Evolutionary conservation across 257 asterid genomes (phyloP).

Genomic region (Verbascum thapsus): DNA sequence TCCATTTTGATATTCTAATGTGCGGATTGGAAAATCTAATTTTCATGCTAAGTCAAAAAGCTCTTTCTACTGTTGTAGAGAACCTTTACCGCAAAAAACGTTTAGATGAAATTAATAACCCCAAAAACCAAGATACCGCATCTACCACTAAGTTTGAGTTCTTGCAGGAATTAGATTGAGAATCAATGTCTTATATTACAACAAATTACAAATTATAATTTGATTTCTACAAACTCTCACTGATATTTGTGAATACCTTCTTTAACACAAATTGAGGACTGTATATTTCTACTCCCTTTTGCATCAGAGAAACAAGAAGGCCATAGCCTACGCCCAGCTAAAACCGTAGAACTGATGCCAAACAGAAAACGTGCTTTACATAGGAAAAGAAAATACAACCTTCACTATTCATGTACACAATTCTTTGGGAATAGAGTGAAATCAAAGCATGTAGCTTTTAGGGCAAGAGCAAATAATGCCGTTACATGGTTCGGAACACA

Average conservation of each 20-base stretch:
- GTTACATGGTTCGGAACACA: too few species aligned
- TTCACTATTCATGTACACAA: neutral
- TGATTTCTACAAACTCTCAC: neutral
- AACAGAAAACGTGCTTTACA: too few species aligned
- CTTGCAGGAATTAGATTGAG: slow-evolving; percentile 7
- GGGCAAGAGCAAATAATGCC: neutral
- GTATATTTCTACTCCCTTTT: neutral
- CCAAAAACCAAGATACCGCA: neutral
- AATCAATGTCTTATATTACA: neutral
- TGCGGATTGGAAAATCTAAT: neutral
- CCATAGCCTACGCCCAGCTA: slow-evolving; percentile 11
- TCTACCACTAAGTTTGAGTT: neutral
- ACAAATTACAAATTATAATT: neutral
- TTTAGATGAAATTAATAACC: neutral
- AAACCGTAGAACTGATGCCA: neutral
- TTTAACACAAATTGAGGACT: neutral
- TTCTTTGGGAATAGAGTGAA: too few species aligned
- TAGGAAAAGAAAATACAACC: neutral
- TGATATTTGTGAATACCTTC: slow-evolving; percentile 3
- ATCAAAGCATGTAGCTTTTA: neutral
- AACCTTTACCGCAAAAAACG: neutral
- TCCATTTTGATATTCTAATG: neutral
- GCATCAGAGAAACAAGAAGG: neutral
- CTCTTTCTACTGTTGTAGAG: neutral
- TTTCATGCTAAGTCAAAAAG: neutral